These are phyloP conservation scores for Penicillium cosmopolitanum DNA, from an alignment of 495 filamentous ascomycete genomes.

Conservation along the genomic window DNA sequence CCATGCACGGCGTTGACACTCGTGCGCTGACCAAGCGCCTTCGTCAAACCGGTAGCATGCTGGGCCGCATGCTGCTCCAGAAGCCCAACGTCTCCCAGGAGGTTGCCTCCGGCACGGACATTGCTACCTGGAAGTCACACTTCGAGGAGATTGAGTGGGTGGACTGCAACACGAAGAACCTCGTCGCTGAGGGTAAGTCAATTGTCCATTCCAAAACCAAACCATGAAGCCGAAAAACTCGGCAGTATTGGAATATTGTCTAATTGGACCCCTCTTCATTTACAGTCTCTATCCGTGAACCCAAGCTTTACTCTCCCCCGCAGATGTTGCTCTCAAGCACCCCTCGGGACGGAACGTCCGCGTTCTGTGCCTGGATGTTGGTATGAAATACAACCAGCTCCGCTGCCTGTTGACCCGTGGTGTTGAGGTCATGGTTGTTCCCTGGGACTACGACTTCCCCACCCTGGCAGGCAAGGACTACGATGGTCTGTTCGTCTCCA, in stretches of 20 bases:
- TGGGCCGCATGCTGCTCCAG: slow-evolving; percentile 83
- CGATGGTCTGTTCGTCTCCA: slow-evolving; percentile 96
- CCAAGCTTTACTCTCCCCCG: slow-evolving; percentile 79
- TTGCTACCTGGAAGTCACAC: slow-evolving; percentile 61
- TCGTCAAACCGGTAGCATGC: slow-evolving; percentile 92
- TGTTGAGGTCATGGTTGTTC: slow-evolving; percentile 92
- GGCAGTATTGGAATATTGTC: background rate
- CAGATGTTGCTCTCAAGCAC: slow-evolving; percentile 70
- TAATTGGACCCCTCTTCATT: slow-evolving; percentile 8
- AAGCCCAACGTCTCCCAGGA: slow-evolving; percentile 55
- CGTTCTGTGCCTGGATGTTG: slow-evolving; percentile 91
- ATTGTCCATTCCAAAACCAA: background rate
- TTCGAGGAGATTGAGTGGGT: slow-evolving; percentile 86
- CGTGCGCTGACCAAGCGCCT: slow-evolving; percentile 92
- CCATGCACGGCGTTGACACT: slow-evolving; percentile 95
- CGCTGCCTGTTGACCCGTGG: slow-evolving; percentile 87
- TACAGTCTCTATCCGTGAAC: slow-evolving; percentile 81
- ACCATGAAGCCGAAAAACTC: background rate
- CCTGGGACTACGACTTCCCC: slow-evolving; percentile 93
- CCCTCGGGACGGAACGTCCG: slow-evolving; percentile 83
- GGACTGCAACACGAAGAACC: slow-evolving; percentile 88
- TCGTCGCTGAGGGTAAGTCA: slow-evolving; percentile 87
- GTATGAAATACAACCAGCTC: slow-evolving; percentile 96
- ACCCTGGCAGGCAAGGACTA: slow-evolving; percentile 74
- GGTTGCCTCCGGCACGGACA: slow-evolving; percentile 44